Evolutionary conservation across 1,284 basidiomycete genomes (phyloP).

Genomic region (Melampsora medusae): DNA sequence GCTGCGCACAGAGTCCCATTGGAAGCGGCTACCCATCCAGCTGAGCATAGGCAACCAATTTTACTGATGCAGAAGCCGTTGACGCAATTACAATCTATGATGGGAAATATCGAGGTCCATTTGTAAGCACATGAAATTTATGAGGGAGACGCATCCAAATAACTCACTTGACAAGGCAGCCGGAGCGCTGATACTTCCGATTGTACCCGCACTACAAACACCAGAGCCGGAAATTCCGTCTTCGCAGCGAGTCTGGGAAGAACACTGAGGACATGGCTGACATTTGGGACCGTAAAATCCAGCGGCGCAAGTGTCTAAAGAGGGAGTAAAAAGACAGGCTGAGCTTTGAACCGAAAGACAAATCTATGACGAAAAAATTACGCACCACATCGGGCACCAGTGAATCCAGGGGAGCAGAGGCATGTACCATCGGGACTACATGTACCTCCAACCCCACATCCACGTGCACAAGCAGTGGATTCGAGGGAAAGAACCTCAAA

Average conservation of each 20-base stretch:
- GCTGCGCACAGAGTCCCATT: conserved; percentile 33
- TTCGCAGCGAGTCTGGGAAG: conserved; percentile 12
- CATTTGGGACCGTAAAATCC: conserved; percentile 27
- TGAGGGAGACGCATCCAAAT: too few relatives aligned
- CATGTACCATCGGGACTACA: conserved; percentile 13
- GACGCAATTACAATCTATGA: conserved; percentile 26
- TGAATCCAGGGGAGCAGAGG: conserved; percentile 15
- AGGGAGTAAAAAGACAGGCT: background rate
- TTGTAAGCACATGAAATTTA: too few relatives aligned
- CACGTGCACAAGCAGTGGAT: conserved; percentile 18
- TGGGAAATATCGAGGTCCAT: background rate
- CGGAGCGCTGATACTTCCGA: too few relatives aligned
- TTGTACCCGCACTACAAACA: background rate
- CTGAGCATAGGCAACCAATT: conserved; percentile 26
- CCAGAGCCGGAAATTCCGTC: conserved; percentile 30
- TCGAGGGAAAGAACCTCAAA: conserved; percentile 31
- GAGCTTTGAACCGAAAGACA: too few relatives aligned
- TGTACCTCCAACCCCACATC: conserved; percentile 23
- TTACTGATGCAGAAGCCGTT: conserved; percentile 24
- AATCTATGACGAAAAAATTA: too few relatives aligned
- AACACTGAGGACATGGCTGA: conserved; percentile 30
- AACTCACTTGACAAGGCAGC: too few relatives aligned
- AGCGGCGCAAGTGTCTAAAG: conserved; percentile 24
- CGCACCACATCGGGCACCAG: conserved; percentile 30
- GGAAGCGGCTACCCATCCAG: conserved; percentile 24